A percentile compares a stretch with the other conserved stretches of the same genome.
Conservation (phyloP, 257 asterid genomes). For the Datura wrightii region DNA sequence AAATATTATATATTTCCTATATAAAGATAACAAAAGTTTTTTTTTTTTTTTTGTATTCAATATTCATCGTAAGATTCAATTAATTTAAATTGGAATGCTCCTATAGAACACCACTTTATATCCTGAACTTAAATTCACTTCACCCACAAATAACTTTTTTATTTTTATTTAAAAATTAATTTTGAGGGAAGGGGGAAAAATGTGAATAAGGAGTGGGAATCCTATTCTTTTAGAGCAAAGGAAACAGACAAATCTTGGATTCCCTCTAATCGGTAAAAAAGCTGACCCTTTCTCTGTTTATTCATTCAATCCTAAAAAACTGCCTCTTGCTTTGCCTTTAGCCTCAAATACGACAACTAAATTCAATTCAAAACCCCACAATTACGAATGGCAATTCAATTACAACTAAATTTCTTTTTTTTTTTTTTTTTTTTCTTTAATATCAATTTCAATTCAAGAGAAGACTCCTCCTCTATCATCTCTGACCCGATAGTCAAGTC, state of each 20-base stretch:
- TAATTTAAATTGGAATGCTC: no score
- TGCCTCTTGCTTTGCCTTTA: no score
- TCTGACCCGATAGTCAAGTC: conserved; percentile 66
- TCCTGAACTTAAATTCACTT: no score
- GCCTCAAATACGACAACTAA: neutral
- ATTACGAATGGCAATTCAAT: neutral
- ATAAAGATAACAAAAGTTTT: no score
- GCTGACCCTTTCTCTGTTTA: neutral
- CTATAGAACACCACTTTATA: no score
- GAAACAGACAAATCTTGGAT: conserved; percentile 29
- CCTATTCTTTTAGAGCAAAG: conserved; percentile 26
- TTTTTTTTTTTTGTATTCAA: no score
- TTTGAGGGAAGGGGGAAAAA: neutral
- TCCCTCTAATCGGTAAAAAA: conserved; percentile 7
- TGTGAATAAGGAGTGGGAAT: neutral
- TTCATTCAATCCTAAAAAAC: neutral
- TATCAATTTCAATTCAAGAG: conserved; percentile 34
- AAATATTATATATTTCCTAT: no score
- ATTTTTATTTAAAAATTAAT: neutral
- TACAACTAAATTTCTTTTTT: neutral
- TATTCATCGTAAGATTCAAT: no score
- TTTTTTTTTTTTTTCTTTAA: neutral
- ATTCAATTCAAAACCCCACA: conserved; percentile 25
- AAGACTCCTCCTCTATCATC: conserved; percentile 30
- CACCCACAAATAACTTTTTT: no score